phyloP scores from a whole-genome alignment of 192 early-diverging fungal genomes.

The Martensiomyces pterosporus region DNA sequence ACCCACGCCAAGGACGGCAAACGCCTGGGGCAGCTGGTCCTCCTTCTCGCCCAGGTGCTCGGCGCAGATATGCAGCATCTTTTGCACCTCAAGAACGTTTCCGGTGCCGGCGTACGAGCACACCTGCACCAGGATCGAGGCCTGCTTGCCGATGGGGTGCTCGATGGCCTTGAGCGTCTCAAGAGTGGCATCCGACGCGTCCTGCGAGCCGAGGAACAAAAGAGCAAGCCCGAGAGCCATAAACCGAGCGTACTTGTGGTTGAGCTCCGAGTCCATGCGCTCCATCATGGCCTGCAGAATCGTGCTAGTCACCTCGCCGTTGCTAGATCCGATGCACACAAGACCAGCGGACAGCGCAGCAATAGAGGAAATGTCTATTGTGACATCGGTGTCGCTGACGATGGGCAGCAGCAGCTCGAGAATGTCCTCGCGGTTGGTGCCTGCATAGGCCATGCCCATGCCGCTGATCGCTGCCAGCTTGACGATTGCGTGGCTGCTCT shows the following conservation, averaged over 20 bases:
- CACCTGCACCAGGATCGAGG: constrained; percentile 81
- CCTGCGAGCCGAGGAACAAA: constrained; percentile 88
- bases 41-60: constrained; percentile 88
- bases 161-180: constrained; percentile 95
- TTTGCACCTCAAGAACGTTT: constrained; percentile 94
- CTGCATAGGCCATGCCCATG: constrained; percentile 93
- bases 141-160: constrained; percentile 87
- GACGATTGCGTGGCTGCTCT: constrained; percentile 50
- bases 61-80: constrained; percentile 92
- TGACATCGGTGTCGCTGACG: constrained; percentile 70
- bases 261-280: constrained; percentile 78
- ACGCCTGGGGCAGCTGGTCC: constrained; percentile 87
- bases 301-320: constrained; percentile 86
- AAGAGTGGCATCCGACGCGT: constrained; percentile 81
- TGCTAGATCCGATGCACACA: constrained; percentile 85
- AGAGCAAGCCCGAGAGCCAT: constrained; percentile 92
- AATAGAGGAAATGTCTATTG: constrained; percentile 86
- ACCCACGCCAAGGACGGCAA: constrained; percentile 93
- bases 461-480: constrained; percentile 83
- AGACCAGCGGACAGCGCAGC: constrained; percentile 88
- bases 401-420: constrained; percentile 76
- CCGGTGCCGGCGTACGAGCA: constrained; percentile 92
- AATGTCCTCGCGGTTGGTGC: constrained; percentile 81
- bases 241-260: constrained; percentile 83
- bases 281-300: constrained; percentile 96